Evolutionary conservation across 2,329 filamentous ascomycete genomes (phyloP).

Genomic region (Scolecobasidium constrictum): DNA sequence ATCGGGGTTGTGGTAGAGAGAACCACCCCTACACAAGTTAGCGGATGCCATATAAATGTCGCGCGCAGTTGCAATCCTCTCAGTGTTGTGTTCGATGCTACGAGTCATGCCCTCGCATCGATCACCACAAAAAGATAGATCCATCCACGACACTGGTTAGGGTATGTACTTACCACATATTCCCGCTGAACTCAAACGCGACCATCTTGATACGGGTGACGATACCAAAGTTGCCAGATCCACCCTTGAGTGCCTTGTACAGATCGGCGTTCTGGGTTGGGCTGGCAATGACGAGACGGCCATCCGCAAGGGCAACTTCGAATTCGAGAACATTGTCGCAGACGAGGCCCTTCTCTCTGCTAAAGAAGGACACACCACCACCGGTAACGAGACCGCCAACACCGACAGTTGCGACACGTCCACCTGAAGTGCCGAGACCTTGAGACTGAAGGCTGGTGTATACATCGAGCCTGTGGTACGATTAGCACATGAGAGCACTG

Average conservation of each 20-base stretch:
- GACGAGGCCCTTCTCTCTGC: constrained; percentile 19
- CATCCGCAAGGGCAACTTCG: constrained; percentile 26
- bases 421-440: constrained; percentile 3
- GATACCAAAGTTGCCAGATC: constrained; percentile 26
- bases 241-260: constrained; percentile 24
- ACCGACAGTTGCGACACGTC: constrained; percentile 6
- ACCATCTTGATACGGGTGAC: constrained; percentile 18
- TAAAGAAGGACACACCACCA: constrained; percentile 25
- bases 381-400: constrained; percentile 9
- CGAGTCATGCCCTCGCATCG: not conserved
- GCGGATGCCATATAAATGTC: not conserved
- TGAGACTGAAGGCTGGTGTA: constrained; percentile 7
- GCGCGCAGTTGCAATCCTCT: constrained; percentile 2
- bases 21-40: not conserved
- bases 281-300: constrained; percentile 21
- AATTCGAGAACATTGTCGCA: constrained; percentile 23
- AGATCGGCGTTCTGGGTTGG: constrained; percentile 17
- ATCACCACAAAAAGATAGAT: not conserved
- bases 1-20: constrained; percentile 3
- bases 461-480: too few relatives aligned
- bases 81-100: not conserved
- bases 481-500: too few relatives aligned
- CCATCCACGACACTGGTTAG: not conserved
- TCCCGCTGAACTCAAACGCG: constrained; percentile 4
- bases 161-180: constrained; percentile 4